Evolutionary conservation across 2,329 filamentous ascomycete genomes (phyloP).

Genomic region (Cercospora citrullina): DNA sequence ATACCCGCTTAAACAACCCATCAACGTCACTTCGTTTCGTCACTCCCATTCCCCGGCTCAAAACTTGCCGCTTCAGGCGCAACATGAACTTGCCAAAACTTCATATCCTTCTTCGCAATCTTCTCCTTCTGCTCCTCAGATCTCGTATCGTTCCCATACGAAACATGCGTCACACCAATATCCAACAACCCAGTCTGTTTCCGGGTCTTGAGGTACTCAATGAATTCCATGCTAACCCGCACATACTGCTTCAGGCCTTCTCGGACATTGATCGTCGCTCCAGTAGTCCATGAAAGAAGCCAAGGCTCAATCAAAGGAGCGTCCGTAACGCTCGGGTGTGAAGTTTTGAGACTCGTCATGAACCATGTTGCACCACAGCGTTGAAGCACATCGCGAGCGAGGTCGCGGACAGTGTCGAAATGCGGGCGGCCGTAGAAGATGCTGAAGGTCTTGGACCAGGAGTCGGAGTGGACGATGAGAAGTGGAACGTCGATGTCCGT

Average conservation of each 20-base stretch:
- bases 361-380: conserved; percentile 45
- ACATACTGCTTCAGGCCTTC: conserved; percentile 61
- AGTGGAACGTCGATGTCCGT: conserved; percentile 57
- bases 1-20: not conserved
- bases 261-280: conserved; percentile 56
- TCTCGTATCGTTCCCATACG: conserved; percentile 34
- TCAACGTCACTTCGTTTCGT: not conserved
- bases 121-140: conserved; percentile 23
- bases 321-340: conserved; percentile 64
- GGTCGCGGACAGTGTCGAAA: conserved; percentile 60
- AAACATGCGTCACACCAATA: conserved; percentile 47
- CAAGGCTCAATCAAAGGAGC: conserved; percentile 63
- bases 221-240: conserved; percentile 56
- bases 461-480: conserved; percentile 62
- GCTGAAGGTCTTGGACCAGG: conserved; percentile 58
- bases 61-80: conserved; percentile 19
- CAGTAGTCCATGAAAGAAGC: conserved; percentile 60
- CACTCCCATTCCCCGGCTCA: conserved; percentile 3
- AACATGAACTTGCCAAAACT: conserved; percentile 45
- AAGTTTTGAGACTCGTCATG: conserved; percentile 40
- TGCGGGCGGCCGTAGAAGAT: conserved; percentile 63
- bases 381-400: conserved; percentile 45
- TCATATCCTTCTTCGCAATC: conserved; percentile 24
- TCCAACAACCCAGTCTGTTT: conserved; percentile 50
- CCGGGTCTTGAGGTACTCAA: conserved; percentile 48